These are phyloP conservation scores for Trypanosoma grayi DNA, from an alignment of 208 protist genomes.

Conservation along the genomic window DNA sequence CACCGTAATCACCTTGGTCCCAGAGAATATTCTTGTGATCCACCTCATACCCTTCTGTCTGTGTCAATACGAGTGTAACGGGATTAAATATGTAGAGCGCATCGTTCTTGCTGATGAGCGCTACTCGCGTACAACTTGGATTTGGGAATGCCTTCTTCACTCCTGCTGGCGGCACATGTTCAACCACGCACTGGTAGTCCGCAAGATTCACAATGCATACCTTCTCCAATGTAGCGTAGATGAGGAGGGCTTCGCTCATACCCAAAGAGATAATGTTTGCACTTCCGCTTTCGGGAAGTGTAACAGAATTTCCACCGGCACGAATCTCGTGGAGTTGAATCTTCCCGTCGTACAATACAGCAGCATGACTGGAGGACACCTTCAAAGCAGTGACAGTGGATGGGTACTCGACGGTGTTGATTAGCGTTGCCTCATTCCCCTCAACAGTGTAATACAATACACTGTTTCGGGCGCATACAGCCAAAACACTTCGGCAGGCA, in stretches of 20 bases:
- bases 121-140: constrained; percentile 87
- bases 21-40: constrained; percentile 82
- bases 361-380: constrained; percentile 79
- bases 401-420: constrained; percentile 80
- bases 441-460: constrained; percentile 80
- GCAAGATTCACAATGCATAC: constrained; percentile 83
- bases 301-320: constrained; percentile 34
- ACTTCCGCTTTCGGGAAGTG: constrained; percentile 63
- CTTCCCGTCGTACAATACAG: constrained; percentile 80
- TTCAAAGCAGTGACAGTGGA: constrained; percentile 60
- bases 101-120: constrained; percentile 87
- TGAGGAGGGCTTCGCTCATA: constrained; percentile 91
- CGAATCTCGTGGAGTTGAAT: constrained; percentile 85
- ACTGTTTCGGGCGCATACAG: constrained; percentile 74
- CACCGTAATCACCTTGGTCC: constrained; percentile 90
- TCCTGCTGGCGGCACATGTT: constrained; percentile 59
- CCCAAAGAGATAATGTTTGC: constrained; percentile 70
- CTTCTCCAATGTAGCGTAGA: constrained; percentile 86
- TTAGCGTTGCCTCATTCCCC: constrained; percentile 15
- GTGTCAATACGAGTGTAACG: constrained; percentile 80
- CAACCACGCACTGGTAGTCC: constrained; percentile 85
- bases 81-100: constrained; percentile 88
- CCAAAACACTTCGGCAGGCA: constrained; percentile 80
- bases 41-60: constrained; percentile 69
- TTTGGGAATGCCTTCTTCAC: constrained; percentile 87